Base-by-base conservation (phyloP, 2,329 filamentous ascomycete species). In the Xylariaceae sp. region DNA sequence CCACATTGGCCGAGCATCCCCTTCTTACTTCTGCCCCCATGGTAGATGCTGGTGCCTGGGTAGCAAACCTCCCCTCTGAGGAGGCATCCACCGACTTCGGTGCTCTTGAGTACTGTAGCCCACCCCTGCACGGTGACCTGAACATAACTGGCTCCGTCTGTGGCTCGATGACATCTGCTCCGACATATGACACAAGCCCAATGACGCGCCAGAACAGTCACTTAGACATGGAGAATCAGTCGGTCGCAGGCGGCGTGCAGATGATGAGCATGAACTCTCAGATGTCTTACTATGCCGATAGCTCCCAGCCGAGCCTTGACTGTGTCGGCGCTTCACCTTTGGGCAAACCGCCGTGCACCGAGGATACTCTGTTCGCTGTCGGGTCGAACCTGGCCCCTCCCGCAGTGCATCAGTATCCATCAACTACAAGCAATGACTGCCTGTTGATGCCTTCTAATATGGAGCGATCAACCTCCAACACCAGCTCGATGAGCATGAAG, bases 391-490 rank as follows among this genome's bases (percentile, higher is more conserved):
- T 67, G 12, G 47, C 52, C 5, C 54, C 55, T 6, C 49, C 59
- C 4, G 50, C 44, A 11, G 43, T 50, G 21, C 57, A 66, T 6
- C 61, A 60, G 17, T 70, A 68, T 44, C 47, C 59, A 5, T 46
- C 55, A 6, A 56, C 60, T 8, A 49, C 60, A 2, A 55, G 58
- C 8, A 58, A 55, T 36, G 63, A 65, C 17, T 64, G 54, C 20
- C 53, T 63, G 6, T 48, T 67, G 14, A 44, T 51, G 6, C 65
- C 67, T 1, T 55, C 63, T 6, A 58, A 64, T 23, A 76, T 77
- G 74, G 68, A 76, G 50, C 69, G 75, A 7, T 75, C 73, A 2
- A 50, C 62, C n/a, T 78, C 76, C 7, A 71, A 66, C 47, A 62
- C 63, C 32, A 73, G 71, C 51, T 55, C 56, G 39, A 45, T 55